These are phyloP conservation scores for Escovopsis weberi DNA, from an alignment of 2,329 filamentous ascomycete species.

Conservation along the genomic window DNA sequence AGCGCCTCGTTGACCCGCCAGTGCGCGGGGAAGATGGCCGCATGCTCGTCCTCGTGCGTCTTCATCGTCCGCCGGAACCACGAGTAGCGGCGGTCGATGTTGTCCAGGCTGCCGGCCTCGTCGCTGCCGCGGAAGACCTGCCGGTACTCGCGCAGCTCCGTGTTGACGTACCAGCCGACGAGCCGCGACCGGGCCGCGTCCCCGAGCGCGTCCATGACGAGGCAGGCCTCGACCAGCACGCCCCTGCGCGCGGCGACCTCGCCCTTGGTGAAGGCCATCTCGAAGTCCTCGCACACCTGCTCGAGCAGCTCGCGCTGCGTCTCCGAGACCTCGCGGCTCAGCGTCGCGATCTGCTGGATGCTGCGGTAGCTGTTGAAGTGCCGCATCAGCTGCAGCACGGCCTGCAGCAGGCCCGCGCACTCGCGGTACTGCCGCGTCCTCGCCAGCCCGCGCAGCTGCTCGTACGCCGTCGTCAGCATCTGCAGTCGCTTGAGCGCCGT, in stretches of 20 bases:
- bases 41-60: constrained; percentile 88
- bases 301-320: constrained; percentile 85
- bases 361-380: constrained; percentile 97
- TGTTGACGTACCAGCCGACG: constrained; percentile 96
- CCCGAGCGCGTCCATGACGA: constrained; percentile 88
- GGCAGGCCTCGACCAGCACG: constrained; percentile 71
- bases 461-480: constrained; percentile 98
- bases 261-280: constrained; percentile 80
- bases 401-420: constrained; percentile 84
- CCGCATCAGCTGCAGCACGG: constrained; percentile 92
- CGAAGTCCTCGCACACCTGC: constrained; percentile 98
- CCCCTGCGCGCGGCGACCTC: constrained; percentile 58
- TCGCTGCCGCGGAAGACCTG: constrained; percentile 94
- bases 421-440: constrained; percentile 85
- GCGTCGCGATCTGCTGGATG: constrained; percentile 90
- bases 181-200: constrained; percentile 71
- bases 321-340: constrained; percentile 86
- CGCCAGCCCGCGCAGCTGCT: constrained; percentile 73
- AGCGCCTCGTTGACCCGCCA: constrained; percentile 89
- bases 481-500: constrained; percentile 91
- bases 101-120: constrained; percentile 90
- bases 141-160: constrained; percentile 85
- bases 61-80: constrained; percentile 97
- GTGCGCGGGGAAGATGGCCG: constrained; percentile 66
- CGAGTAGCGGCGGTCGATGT: constrained; percentile 84